Evolutionary conservation across 345 rosid species (phyloP).

Genomic region (Salix purpurea): DNA sequence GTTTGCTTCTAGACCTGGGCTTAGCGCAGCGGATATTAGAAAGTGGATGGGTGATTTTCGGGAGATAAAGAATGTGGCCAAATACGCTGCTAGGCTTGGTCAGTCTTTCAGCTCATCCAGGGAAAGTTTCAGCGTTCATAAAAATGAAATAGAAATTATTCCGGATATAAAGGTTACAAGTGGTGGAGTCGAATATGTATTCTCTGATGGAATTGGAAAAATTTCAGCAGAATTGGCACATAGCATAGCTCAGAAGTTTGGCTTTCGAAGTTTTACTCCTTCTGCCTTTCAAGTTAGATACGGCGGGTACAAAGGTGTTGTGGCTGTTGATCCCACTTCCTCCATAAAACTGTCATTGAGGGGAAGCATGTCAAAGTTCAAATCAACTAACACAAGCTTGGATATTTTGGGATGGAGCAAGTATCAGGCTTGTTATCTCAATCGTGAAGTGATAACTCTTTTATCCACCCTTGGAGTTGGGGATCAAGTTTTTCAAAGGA

Average conservation of each 20-base stretch:
- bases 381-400: constrained; percentile 29
- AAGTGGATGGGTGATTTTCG: constrained; percentile 37
- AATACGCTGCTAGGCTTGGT: constrained; percentile 47
- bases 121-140: constrained; percentile 34
- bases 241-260: constrained; percentile 39
- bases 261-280: constrained; percentile 21
- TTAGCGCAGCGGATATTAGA: constrained; percentile 41
- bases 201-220: constrained; percentile 59
- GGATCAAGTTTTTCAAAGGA: constrained; percentile 21
- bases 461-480: constrained; percentile 48
- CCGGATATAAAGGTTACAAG: constrained; percentile 40
- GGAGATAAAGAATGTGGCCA: constrained; percentile 50
- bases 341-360: constrained; percentile 39
- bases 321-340: constrained; percentile 60
- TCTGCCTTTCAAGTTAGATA: constrained; percentile 44
- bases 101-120: constrained; percentile 55
- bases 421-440: constrained; percentile 51
- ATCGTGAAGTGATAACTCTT: constrained; percentile 54
- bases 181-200: constrained; percentile 19
- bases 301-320: constrained; percentile 64
- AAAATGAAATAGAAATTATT: constrained; percentile 36
- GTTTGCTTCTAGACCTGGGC: constrained; percentile 49
- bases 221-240: constrained; percentile 50
- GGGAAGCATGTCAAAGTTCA: constrained; percentile 35
- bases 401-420: constrained; percentile 53